These are phyloP conservation scores for Byssoonygena ceratinophila DNA, from an alignment of 2,329 filamentous ascomycete genomes.

Conservation along the genomic window DNA sequence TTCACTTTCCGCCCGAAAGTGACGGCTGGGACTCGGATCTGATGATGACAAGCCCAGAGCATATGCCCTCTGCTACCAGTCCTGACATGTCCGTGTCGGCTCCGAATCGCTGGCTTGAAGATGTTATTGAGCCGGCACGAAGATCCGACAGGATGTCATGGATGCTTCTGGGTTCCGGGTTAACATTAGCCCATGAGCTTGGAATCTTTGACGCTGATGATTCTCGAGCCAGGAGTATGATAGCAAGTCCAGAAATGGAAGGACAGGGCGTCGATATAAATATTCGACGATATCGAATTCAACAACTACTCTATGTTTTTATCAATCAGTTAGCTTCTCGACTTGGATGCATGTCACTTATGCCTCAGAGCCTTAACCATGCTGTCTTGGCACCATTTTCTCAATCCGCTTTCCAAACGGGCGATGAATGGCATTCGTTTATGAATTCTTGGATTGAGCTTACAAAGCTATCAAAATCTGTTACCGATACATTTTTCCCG, in stretches of 20 bases:
- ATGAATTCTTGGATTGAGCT: constrained; percentile 45
- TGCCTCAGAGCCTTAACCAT: constrained; percentile 38
- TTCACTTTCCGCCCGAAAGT: constrained; percentile 44
- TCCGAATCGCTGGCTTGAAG: constrained; percentile 41
- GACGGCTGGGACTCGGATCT: constrained; percentile 48
- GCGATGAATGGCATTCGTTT: constrained; percentile 42
- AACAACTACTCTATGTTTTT: constrained; percentile 36
- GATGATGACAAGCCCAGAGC: constrained; percentile 26
- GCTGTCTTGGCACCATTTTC: constrained; percentile 33
- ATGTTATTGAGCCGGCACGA: constrained; percentile 45
- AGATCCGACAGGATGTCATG: constrained; percentile 50
- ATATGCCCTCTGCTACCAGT: constrained; percentile 17
- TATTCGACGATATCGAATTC: constrained; percentile 25
- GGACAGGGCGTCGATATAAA: constrained; percentile 24
- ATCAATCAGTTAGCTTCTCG: constrained; percentile 45
- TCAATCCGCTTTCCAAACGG: constrained; percentile 14
- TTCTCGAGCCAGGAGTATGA: constrained; percentile 20
- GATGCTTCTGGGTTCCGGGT: constrained; percentile 47
- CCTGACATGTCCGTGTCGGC: constrained; percentile 21
- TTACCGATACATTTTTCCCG: constrained; percentile 46
- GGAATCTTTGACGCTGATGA: constrained; percentile 39
- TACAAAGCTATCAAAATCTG: constrained; percentile 41
- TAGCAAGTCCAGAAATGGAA: constrained; percentile 14
- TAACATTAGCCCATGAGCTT: constrained; percentile 45
- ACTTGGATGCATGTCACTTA: constrained; percentile 43